These are phyloP conservation scores for Schwanniomyces occidentalis DNA, from an alignment of 805 yeast species.

Conservation along the genomic window DNA sequence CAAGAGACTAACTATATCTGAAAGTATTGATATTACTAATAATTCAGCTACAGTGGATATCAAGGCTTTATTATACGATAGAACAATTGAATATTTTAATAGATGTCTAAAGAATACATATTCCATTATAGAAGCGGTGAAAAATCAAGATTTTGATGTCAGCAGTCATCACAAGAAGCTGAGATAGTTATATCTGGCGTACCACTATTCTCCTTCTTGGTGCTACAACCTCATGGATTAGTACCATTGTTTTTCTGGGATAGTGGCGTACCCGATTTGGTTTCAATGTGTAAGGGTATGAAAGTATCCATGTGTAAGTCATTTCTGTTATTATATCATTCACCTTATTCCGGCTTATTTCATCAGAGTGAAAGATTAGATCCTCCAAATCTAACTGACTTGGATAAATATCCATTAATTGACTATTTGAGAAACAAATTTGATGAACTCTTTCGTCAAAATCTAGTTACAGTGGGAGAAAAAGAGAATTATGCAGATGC, in stretches of 20 bases:
- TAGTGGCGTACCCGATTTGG: slow-evolving; percentile 17
- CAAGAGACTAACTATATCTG: background rate
- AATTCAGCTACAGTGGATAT: background rate
- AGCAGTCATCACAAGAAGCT: slow-evolving; percentile 16
- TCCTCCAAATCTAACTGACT: background rate
- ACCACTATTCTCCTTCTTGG: slow-evolving; percentile 23
- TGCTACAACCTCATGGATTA: slow-evolving; percentile 27
- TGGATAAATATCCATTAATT: slow-evolving; percentile 7
- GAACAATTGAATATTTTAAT: slow-evolving; percentile 25
- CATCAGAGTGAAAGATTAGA: slow-evolving; percentile 2
- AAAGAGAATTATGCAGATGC: slow-evolving; percentile 5
- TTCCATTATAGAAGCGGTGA: background rate
- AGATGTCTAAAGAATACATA: slow-evolving; percentile 14
- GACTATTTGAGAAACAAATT: slow-evolving; percentile 4
- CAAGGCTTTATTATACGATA: slow-evolving; percentile 10
- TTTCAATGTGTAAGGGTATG: slow-evolving; percentile 21
- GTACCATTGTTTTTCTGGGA: slow-evolving; percentile 24
- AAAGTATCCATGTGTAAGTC: slow-evolving; percentile 8
- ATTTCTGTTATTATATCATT: slow-evolving; percentile 7
- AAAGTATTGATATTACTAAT: background rate
- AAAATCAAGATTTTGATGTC: background rate
- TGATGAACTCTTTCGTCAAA: background rate
- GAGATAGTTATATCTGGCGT: slow-evolving; percentile 20
- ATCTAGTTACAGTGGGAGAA: background rate
- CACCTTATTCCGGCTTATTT: slow-evolving; percentile 8